Percentiles rank a stretch among this genome's conserved stretches.
phyloP scores from a whole-genome alignment of 768 basidiomycete species.

The Fomitopsis pulvina region DNA sequence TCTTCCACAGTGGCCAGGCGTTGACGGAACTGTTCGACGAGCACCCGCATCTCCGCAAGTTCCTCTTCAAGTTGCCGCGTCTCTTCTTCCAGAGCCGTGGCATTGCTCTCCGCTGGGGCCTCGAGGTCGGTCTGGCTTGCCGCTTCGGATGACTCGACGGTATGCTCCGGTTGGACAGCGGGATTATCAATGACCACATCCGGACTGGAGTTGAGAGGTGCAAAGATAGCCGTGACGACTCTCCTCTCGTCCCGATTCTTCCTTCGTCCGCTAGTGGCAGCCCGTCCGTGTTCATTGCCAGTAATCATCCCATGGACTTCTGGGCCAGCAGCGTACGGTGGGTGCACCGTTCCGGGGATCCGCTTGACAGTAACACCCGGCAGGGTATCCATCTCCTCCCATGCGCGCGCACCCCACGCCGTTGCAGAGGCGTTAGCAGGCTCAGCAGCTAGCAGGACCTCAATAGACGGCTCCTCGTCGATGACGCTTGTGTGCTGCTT shows the following conservation, averaged over 20 bases:
- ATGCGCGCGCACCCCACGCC: slow-evolving; percentile 30
- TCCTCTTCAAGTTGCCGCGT: slow-evolving; percentile 18
- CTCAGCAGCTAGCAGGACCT: slow-evolving; percentile 23
- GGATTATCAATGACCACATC: no score
- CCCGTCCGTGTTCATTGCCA: slow-evolving; percentile 13
- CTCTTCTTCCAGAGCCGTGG: not conserved
- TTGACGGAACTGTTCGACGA: slow-evolving; percentile 23
- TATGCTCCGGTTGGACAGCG: not conserved
- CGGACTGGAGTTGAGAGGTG: slow-evolving; percentile 8
- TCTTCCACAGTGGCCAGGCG: slow-evolving; percentile 25
- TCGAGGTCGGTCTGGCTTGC: not conserved
- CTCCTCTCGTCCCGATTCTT: slow-evolving; percentile 21
- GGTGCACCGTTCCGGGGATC: slow-evolving; percentile 2
- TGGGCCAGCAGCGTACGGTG: slow-evolving; percentile 1
- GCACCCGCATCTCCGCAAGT: slow-evolving; percentile 16
- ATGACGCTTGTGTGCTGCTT: not conserved
- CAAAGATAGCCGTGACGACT: slow-evolving; percentile 26
- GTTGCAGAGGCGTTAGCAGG: not conserved
- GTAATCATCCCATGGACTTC: slow-evolving; percentile 7
- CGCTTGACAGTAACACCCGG: slow-evolving; percentile 29
- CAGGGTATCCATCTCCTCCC: slow-evolving; percentile 28
- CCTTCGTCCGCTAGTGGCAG: slow-evolving; percentile 9
- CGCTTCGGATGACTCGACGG: not conserved
- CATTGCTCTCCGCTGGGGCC: not conserved
- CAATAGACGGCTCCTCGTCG: slow-evolving; percentile 25